phyloP scores from a whole-genome alignment of 371 early-diverging fungal genomes.

The Catenaria anguillulae region DNA sequence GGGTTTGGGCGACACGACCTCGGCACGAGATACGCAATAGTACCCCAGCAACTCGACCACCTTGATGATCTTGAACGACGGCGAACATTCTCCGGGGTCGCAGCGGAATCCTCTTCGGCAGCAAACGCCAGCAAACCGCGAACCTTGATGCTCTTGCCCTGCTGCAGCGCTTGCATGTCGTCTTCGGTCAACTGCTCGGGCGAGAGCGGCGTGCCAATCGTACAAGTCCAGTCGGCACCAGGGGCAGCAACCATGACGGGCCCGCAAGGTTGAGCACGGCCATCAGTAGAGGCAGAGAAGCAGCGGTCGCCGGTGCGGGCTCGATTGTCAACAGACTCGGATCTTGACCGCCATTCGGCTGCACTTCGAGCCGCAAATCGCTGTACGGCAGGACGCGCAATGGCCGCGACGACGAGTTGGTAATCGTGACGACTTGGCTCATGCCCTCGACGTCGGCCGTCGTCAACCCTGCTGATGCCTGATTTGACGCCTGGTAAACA shows the following conservation, averaged over 20 bases:
- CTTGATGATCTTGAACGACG: slow-evolving; percentile 8
- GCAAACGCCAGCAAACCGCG: neutral
- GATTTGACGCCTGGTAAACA: neutral
- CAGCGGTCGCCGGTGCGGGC: too few relatives aligned
- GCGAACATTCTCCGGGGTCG: neutral
- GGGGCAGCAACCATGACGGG: neutral
- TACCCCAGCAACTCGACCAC: slow-evolving; percentile 17
- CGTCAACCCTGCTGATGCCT: neutral
- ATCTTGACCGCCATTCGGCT: too few relatives aligned
- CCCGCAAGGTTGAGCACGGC: neutral
- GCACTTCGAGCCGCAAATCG: too few relatives aligned
- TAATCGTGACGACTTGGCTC: neutral
- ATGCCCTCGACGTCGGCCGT: neutral
- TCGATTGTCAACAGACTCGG: too few relatives aligned
- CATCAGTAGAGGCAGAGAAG: too few relatives aligned
- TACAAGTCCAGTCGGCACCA: neutral
- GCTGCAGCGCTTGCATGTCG: neutral
- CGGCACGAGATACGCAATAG: slow-evolving; percentile 21
- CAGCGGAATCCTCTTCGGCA: too few relatives aligned
- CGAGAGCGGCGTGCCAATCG: neutral
- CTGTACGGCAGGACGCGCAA: neutral
- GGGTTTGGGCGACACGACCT: slow-evolving; percentile 12
- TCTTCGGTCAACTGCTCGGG: slow-evolving; percentile 1
- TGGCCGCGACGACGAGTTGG: neutral
- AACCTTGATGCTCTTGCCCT: neutral